Base-by-base conservation (phyloP, 768 basidiomycete species). In the Coprinellus aureogranulatus region DNA sequence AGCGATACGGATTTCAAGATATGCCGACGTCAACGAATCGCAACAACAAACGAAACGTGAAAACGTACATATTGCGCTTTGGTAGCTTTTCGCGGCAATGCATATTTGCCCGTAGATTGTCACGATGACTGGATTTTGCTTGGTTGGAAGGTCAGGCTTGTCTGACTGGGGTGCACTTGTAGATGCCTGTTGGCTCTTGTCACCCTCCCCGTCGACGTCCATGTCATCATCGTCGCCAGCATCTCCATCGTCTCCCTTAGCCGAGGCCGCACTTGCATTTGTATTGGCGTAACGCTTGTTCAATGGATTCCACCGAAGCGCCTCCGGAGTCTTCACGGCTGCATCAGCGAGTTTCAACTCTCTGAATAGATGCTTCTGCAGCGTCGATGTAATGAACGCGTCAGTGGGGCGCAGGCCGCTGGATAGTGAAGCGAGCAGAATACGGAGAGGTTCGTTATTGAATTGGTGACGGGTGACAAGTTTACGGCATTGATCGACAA, bases 51-150 rank as follows among this genome's bases (percentile, higher is more conserved):
- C 16, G 54, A 27, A 42, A 41, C 26, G 18, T 49, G 47, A 25
- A 22, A 34, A 77, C 92, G 64, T 63, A 96, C 95, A 95, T 52
- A 95, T 84, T 4, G 94, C 90, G 63, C 89, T 90, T 65, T 97
- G 93, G 69, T 89, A 94, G 63, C 91, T 93, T 73, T 86, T 90
- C 22, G 89, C 87, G 3, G 85, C 83, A n/a, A 92, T 80, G 64
- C 90, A 88, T 49, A 92, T 80, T 65, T 90, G 89, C 0, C 92
- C 94, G 64, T 96, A 96, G 20, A 92, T 72, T 1, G 87, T 76
- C 14, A 90, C 80, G 22, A 85, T 77, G 40, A 89, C 70, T 0
- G 92, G 87, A 61, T 89, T 93, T 30, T 83, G 75, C 69, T 86
- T 88, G 20, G 80, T 88, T 2, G 92, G 88, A 25, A 87, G 66